Base-by-base conservation (phyloP, 2,329 filamentous ascomycete species). In the Stachybotrys chartarum region DNA sequence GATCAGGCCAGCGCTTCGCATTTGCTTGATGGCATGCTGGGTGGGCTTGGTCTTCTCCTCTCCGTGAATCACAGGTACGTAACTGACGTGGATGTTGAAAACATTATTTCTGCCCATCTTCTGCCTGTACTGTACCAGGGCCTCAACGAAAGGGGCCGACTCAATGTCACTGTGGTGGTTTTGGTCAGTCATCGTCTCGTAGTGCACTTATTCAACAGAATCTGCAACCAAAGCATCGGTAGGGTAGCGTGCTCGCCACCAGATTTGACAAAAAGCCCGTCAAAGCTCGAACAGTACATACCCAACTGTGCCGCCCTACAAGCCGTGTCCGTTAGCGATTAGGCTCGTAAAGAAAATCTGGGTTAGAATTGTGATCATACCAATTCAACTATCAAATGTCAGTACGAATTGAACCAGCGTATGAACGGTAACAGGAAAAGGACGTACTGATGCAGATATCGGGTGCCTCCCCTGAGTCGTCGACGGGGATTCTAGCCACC, bases 11-110 rank as follows among this genome's bases (percentile, higher is more conserved):
- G 89, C 87, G 67, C 88, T 92, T 59, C 93, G 87, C 59, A 92
- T 86, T 64, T 88, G 84, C 67, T 87, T 87, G 65, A 97, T 91
- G 30, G 93, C 90, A 65, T 90, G 85, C 71, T 99, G 94, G 0
- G 94, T 99, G 0, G 94, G 94, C 76, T 97, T 97, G 10, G 92
- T 97, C 83, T 97, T 97, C 72, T 96, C 86, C 77, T 97, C 81
- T 47, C 81, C 80, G 56, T 80, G 61, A 31, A 63, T 65, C 8
- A 93, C 81, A 1, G 92, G 94, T 39, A 97, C 87, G 64, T 92
- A 90, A 5, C 88, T 91, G 59, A 97, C 93, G 72, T 91, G 87
- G 61, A 97, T 95, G 69, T 91, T 87, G 68, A 92, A 75, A 70
- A 96, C 95, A 75, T 96, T 93, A 68, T 84, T 81, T 67, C 83